phyloP scores from a whole-genome alignment of 2,329 filamentous ascomycete genomes.

The Teratosphaeria zuluensis region DNA sequence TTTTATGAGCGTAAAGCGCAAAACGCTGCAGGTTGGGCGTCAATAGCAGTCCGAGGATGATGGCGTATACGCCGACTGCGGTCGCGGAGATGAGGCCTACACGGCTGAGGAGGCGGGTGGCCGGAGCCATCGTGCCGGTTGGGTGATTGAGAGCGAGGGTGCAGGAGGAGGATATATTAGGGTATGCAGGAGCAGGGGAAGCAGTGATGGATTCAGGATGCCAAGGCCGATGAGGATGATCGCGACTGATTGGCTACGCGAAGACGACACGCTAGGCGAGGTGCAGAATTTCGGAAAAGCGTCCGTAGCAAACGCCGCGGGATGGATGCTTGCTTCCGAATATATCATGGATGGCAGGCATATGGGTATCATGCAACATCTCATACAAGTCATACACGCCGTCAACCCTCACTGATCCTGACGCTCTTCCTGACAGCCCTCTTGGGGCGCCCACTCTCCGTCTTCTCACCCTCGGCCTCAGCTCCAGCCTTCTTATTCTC shows the following conservation, averaged over 20 bases:
- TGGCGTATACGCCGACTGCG: slow-evolving; percentile 18
- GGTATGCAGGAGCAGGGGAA: too few relatives aligned
- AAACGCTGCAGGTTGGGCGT: slow-evolving; percentile 65
- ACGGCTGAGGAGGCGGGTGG: slow-evolving; percentile 4
- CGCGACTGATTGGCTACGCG: not conserved
- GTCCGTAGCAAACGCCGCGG: not conserved
- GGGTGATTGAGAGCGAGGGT: not conserved
- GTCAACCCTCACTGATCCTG: slow-evolving; percentile 19
- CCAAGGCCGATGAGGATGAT: not conserved
- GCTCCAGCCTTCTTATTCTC: slow-evolving; percentile 3
- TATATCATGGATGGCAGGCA: not conserved
- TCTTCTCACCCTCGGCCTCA: slow-evolving; percentile 2
- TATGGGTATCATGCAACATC: not conserved
- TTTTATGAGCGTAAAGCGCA: slow-evolving; percentile 71
- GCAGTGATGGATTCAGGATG: not conserved
- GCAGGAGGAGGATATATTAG: not conserved
- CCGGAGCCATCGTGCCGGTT: not conserved
- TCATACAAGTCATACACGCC: not conserved
- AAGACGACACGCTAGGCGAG: not conserved
- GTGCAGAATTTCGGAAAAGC: not conserved
- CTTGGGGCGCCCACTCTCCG: slow-evolving; percentile 15
- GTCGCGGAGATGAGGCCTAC: slow-evolving; percentile 9
- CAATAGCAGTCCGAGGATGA: slow-evolving; percentile 30
- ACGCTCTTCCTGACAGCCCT: slow-evolving; percentile 22
- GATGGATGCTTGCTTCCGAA: not conserved